Evolutionary conservation across 164 flowering plant genomes (phyloP), one percentile per base, ranked within the genome.

Genomic region (Kalanchoe fedtschenkoi): DNA sequence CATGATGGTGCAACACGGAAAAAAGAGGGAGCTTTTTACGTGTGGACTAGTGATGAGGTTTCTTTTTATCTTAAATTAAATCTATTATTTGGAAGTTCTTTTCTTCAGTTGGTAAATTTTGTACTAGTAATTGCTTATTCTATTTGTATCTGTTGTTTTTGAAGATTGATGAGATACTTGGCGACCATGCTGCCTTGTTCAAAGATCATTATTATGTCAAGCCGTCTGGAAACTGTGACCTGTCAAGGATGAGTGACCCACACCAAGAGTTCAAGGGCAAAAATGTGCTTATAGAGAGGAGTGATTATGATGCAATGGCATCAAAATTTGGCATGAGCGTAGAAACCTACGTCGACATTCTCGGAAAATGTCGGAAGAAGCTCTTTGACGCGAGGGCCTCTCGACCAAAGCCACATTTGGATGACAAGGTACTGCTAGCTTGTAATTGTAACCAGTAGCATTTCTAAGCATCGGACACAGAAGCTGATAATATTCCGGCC

Each of bases 21-120:
- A 69, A 89, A 81, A 70, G 98, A 92, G 76, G 98, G 98, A 60
- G 93, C 91, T 35, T 89, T 92, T 74, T 92, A 89, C 30, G 65
- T 92, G 33, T 92, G 98, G 96, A 84, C 85, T 21, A 80, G 82
- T 61, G 70, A 42, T 62, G 98, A 92, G 96, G 96, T 92, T 26
- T 63, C 1, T 65, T 29, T 39, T 37, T 64, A 29, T 15, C 44
- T 34, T 2, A 46, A 42, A 6, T 21, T 41, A 29, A 26, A 8
- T 19, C 24, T 51, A 14, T n/a, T n/a, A n/a, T 37, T 37, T 15
- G 13, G 11, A 9, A 37, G 39, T 15, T 9, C 39, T 37, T 37
- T 37, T 6, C 39, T 9, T 7, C 13, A 26, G n/a, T 51, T 51
- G 32, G 30, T 51, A 13, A 51, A 0, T 51, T 44, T 26, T 6